phyloP scores from a whole-genome alignment of 2,329 filamentous ascomycete species.

The Colletotrichum zoysiae region DNA sequence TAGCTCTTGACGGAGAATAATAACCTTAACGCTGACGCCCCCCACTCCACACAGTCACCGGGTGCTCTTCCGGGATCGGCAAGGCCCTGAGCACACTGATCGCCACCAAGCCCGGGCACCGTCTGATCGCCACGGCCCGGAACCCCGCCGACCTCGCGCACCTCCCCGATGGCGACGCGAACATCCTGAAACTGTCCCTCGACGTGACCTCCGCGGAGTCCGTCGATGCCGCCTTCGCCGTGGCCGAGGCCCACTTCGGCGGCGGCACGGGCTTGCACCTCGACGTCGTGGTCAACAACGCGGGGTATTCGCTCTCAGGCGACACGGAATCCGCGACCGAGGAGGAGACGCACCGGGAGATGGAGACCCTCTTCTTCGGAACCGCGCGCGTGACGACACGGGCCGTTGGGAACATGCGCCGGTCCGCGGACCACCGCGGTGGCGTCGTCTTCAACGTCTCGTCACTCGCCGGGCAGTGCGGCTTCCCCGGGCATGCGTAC shows the following conservation, averaged over 20 bases:
- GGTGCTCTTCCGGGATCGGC: constrained; percentile 64
- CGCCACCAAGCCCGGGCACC: constrained; percentile 52
- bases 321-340: constrained; percentile 47
- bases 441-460: constrained; percentile 47
- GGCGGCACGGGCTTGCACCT: constrained; percentile 42
- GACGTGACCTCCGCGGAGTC: constrained; percentile 59
- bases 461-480: constrained; percentile 42
- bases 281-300: constrained; percentile 52
- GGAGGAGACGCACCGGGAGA: constrained; percentile 47
- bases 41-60: constrained; percentile 54
- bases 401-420: constrained; percentile 55
- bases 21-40: not conserved
- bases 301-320: constrained; percentile 48
- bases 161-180: constrained; percentile 51
- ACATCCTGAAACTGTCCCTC: constrained; percentile 59
- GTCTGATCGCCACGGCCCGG: constrained; percentile 63
- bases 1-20: no score
- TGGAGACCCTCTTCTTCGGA: constrained; percentile 61
- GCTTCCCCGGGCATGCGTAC: constrained; percentile 43
- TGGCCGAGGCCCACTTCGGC: constrained; percentile 51
- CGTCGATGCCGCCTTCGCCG: constrained; percentile 52
- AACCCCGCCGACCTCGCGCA: constrained; percentile 55
- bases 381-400: constrained; percentile 54
- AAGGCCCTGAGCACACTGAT: constrained; percentile 54
- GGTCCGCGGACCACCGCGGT: constrained; percentile 42